Evolutionary conservation across 2,329 filamentous ascomycete species (phyloP), one percentile per base, ranked within the genome.

Genomic region (Rhinocladiella mackenziei): DNA sequence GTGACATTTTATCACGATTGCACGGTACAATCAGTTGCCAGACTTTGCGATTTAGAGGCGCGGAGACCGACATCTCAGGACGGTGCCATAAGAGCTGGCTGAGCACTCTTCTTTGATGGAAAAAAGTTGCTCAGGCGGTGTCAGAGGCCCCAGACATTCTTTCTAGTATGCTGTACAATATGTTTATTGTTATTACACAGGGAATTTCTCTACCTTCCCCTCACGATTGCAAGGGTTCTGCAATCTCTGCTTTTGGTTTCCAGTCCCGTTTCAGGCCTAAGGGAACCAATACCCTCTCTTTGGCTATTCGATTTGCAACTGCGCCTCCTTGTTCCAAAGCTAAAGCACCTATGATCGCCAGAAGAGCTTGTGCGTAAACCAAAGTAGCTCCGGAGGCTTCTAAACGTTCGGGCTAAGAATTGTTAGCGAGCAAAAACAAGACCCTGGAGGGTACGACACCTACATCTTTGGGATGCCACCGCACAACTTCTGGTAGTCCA

Each of bases 391-490:
- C 92, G 0, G 88, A 95, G 13, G 71, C 69, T 39, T 76, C 64
- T 41, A 94, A 73, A 57, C 89, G 82, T 50, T 82, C 71, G 15
- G 81, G 14, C 48, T 47, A 17, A 17, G 41, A 32, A 19, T 36
- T 39, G 49, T 40, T 11, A 40, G 34, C n/a, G 18, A 25, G 1
- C 25, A 10, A 3, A 29, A 7, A 14, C 15, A 7, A 18, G 5
- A 11, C 8, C 19, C 11, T 23, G 29, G 1, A 20, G 29, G 22
- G 35, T 20, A 4, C 37, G 29, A 20, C 40, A 64, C 79, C 61
- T 72, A 94, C 89, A 71, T 84, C 76, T 69, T 78, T 80, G 19
- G 92, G 92, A 65, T 85, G 86, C 92, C 92, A 97, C 68, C 92
- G 76, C 55, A 95, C 70, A 17, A 96, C 86, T 28, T 78, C 75